A percentile compares a stretch with the other conserved stretches of the same genome.
phyloP scores from a whole-genome alignment of 2,329 filamentous ascomycete species.

The Hawksworthiomyces lignivorus region DNA sequence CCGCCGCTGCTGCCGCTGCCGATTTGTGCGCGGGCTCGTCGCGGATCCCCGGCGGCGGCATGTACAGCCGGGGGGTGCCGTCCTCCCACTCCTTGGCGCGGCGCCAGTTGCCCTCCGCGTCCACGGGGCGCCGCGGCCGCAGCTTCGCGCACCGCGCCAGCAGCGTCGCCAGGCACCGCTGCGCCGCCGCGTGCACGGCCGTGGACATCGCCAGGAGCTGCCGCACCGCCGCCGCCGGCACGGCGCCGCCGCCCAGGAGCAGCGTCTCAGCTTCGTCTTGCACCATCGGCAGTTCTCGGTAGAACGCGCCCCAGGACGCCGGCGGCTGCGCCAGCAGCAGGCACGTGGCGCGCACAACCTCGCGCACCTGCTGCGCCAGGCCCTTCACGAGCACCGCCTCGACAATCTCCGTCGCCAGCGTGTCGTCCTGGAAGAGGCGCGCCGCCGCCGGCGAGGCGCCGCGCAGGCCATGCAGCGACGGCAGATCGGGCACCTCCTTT shows the following conservation, averaged over 20 bases:
- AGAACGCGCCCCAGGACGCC: neutral
- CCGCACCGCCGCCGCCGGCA: neutral
- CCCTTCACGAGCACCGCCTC: neutral
- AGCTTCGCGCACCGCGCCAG: neutral
- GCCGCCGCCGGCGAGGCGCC: neutral
- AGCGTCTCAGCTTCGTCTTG: no score
- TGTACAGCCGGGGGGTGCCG: no score
- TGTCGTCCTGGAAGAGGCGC: neutral
- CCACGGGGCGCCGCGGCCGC: neutral
- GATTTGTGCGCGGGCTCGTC: neutral
- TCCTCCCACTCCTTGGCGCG: no score
- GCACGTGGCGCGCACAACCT: neutral
- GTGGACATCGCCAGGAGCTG: neutral
- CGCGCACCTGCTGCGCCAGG: neutral
- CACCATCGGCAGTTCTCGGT: neutral
- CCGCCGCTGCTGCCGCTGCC: no score
- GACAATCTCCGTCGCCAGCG: neutral
- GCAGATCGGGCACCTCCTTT: neutral
- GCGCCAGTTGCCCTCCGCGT: neutral
- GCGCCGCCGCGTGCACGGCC: neutral
- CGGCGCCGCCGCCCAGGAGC: neutral
- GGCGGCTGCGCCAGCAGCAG: neutral
- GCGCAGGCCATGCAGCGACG: neutral
- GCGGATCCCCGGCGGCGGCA: neutral
- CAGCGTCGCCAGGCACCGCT: neutral